Percentiles rank a stretch among this genome's conserved stretches.
These are phyloP conservation scores for Metschnikowia peoriensis DNA, from an alignment of 805 yeast genomes.

Conservation along the genomic window DNA sequence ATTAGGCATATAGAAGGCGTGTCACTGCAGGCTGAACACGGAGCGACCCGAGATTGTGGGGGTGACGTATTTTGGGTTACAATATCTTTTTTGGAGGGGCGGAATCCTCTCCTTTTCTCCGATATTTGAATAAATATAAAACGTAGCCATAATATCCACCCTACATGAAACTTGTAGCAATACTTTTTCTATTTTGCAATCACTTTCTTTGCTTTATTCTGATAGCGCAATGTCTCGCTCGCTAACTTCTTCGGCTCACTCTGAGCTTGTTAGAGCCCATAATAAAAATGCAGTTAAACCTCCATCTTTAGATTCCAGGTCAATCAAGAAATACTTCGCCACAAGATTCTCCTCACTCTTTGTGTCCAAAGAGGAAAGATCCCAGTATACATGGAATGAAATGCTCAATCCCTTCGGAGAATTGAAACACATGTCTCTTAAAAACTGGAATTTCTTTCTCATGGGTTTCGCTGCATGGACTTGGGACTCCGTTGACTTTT, in stretches of 20 bases:
- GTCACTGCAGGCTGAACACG: too few species aligned
- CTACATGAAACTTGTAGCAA: too few species aligned
- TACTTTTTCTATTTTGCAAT: background rate
- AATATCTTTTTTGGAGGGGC: too few species aligned
- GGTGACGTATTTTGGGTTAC: too few species aligned
- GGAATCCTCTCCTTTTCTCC: too few species aligned
- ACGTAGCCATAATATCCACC: too few species aligned
- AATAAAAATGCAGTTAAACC: constrained; percentile 21
- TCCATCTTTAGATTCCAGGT: constrained; percentile 29
- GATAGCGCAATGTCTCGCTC: constrained; percentile 8
- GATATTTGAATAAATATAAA: too few species aligned
- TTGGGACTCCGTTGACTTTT: constrained; percentile 66
- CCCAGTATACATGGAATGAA: constrained; percentile 32
- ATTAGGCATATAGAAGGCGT: too few species aligned
- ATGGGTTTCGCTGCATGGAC: constrained; percentile 61
- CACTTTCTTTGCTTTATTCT: background rate
- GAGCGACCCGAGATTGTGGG: too few species aligned
- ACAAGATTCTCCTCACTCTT: constrained; percentile 51
- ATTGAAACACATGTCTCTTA: constrained; percentile 15
- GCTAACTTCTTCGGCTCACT: constrained; percentile 16
- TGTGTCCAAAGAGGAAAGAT: constrained; percentile 44
- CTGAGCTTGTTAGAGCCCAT: constrained; percentile 16
- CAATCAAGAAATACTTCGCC: constrained; percentile 36
- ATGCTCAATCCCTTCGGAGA: constrained; percentile 42
- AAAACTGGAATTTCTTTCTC: constrained; percentile 52